Conservation (phyloP, 2,329 filamentous ascomycete species). For the Colletotrichum phormii region DNA sequence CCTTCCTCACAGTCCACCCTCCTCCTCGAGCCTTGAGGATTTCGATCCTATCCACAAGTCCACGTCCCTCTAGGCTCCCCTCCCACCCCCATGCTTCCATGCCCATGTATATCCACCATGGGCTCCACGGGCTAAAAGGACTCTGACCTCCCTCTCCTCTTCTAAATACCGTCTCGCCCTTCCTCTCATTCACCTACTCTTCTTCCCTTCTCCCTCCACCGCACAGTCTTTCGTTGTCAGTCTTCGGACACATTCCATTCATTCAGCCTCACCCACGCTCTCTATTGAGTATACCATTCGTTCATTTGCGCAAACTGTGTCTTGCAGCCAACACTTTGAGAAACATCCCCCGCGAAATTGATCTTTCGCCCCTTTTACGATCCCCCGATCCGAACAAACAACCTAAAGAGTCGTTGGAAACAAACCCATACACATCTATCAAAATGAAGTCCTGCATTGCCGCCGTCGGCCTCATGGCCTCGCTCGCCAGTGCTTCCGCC, state of each 20-base stretch:
- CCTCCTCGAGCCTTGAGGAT: constrained; percentile 14
- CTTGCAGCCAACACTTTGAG: constrained; percentile 34
- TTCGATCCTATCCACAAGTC: constrained; percentile 32
- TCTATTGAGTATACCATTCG: constrained; percentile 29
- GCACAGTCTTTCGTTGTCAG: constrained; percentile 38
- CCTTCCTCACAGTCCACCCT: not conserved
- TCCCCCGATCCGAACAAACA: constrained; percentile 20
- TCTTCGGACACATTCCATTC: constrained; percentile 39
- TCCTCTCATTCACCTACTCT: constrained; percentile 10
- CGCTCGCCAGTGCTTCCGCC: constrained; percentile 55
- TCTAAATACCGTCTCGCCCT: constrained; percentile 26
- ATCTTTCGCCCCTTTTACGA: constrained; percentile 37
- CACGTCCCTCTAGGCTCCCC: constrained; percentile 7
- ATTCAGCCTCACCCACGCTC: constrained; percentile 31
- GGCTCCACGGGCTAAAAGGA: constrained; percentile 33
- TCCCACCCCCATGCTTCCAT: not conserved
- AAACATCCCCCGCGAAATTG: constrained; percentile 33
- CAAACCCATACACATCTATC: constrained; percentile 34
- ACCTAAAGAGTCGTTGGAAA: constrained; percentile 9
- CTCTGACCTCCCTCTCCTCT: constrained; percentile 29
- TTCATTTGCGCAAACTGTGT: constrained; percentile 39
- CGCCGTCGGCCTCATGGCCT: constrained; percentile 57
- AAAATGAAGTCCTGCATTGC: constrained; percentile 62
- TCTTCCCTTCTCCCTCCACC: constrained; percentile 19
- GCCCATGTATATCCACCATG: constrained; percentile 15